These are phyloP conservation scores for Garcia nutans DNA, from an alignment of 345 rosid species.

Conservation along the genomic window DNA sequence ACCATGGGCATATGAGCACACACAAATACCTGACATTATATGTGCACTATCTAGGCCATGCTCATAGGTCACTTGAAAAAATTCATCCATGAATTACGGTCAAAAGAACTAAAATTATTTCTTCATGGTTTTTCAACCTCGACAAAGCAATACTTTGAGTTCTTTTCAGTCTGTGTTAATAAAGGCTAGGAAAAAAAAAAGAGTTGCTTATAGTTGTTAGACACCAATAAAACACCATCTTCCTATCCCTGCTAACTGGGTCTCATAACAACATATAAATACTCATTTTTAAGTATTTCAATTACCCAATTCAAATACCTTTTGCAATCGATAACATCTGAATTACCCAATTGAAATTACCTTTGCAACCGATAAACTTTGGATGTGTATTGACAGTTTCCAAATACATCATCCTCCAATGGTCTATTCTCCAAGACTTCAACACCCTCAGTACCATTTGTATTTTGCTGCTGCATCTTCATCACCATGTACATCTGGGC, in stretches of 20 bases:
- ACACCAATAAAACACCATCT: background rate
- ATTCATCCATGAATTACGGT: background rate
- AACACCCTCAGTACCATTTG: conserved; percentile 55
- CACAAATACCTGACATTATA: background rate
- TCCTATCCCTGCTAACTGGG: background rate
- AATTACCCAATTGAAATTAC: conserved; percentile 32
- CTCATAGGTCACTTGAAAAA: background rate
- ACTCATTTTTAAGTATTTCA: background rate
- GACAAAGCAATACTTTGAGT: no score
- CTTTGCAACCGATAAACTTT: conserved; percentile 66
- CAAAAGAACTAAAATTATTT: background rate
- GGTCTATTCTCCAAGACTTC: conserved; percentile 52
- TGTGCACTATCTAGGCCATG: background rate
- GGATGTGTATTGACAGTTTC: conserved; percentile 56
- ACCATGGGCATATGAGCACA: background rate
- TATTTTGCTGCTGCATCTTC: conserved; percentile 67
- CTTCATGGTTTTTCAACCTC: no score
- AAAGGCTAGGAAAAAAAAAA: background rate
- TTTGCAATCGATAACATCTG: conserved; percentile 59
- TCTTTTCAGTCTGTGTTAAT: no score
- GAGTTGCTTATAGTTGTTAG: background rate
- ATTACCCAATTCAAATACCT: conserved; percentile 30
- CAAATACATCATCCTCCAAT: conserved; percentile 44
- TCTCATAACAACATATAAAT: background rate
- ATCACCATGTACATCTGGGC: conserved; percentile 63